A percentile compares a stretch with the other conserved stretches of the same genome.
Evolutionary conservation across 306 rosid species (phyloP).

Genomic region (Trifolium subterraneum): DNA sequence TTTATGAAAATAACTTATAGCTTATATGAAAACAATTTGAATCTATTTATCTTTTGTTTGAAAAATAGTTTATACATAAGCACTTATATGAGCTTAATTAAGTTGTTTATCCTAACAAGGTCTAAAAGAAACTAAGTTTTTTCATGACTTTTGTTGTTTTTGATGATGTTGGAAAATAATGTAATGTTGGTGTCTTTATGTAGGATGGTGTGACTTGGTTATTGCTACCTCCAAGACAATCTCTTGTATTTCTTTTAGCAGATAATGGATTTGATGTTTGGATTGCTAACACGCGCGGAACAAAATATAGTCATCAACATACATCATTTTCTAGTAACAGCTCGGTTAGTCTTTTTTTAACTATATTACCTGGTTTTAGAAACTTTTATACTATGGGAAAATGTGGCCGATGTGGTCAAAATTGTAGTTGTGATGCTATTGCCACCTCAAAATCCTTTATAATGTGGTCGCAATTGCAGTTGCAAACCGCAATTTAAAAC

Average conservation of each 20-base stretch:
- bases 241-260: constrained; percentile 70
- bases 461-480: neutral
- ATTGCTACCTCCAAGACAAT: constrained; percentile 66
- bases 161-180: neutral
- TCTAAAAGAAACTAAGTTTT: neutral
- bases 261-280: constrained; percentile 84
- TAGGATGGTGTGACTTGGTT: constrained; percentile 87
- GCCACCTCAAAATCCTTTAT: neutral
- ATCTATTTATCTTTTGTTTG: neutral
- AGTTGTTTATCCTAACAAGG: neutral
- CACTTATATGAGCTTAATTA: neutral
- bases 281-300: constrained; percentile 82
- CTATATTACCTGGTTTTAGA: neutral
- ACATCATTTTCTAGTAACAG: constrained; percentile 46
- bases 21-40: neutral
- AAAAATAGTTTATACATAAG: neutral
- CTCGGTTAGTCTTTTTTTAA: constrained; percentile 49
- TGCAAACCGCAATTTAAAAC: neutral
- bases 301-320: constrained; percentile 70
- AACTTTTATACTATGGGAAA: neutral
- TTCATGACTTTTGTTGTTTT: constrained; percentile 25
- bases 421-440: neutral
- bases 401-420: neutral
- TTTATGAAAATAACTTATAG: neutral
- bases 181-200: constrained; percentile 23